Evolutionary conservation across 1,284 basidiomycete species (phyloP).

Genomic region (Moesziomyces antarcticus): DNA sequence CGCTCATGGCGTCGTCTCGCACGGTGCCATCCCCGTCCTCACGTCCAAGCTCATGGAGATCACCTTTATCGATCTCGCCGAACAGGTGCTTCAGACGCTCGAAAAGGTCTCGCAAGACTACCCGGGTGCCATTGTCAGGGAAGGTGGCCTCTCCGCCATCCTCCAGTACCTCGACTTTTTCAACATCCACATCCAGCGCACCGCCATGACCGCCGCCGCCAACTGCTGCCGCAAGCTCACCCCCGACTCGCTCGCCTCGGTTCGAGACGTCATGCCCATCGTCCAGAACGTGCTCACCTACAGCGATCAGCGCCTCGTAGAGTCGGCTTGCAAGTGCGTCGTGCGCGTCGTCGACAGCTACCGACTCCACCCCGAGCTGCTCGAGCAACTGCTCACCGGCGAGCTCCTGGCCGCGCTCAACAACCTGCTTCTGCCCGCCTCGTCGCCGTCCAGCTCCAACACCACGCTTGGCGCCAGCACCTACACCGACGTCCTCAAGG

Average conservation of each 20-base stretch:
- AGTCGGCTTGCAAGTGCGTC: slow-evolving; percentile 64
- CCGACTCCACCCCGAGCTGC: slow-evolving; percentile 47
- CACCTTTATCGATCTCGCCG: slow-evolving; percentile 66
- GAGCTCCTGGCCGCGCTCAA: slow-evolving; percentile 56
- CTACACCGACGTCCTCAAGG: slow-evolving; percentile 64
- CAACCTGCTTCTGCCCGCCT: slow-evolving; percentile 54
- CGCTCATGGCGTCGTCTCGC: slow-evolving; percentile 57
- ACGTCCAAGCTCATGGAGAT: slow-evolving; percentile 65
- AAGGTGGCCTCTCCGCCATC: slow-evolving; percentile 63
- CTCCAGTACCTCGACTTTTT: slow-evolving; percentile 68
- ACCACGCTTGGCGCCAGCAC: slow-evolving; percentile 49
- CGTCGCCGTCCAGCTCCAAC: slow-evolving; percentile 40
- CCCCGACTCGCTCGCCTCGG: slow-evolving; percentile 46
- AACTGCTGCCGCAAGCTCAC: slow-evolving; percentile 64
- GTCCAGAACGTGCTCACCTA: slow-evolving; percentile 62
- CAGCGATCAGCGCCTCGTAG: slow-evolving; percentile 64
- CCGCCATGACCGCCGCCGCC: slow-evolving; percentile 63
- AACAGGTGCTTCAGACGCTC: slow-evolving; percentile 67
- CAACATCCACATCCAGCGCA: slow-evolving; percentile 67
- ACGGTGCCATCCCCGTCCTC: slow-evolving; percentile 63
- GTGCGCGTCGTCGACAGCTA: slow-evolving; percentile 61
- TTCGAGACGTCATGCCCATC: slow-evolving; percentile 60
- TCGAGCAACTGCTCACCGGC: slow-evolving; percentile 56
- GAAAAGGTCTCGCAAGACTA: slow-evolving; percentile 64
- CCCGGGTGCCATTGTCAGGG: slow-evolving; percentile 62